A percentile compares a stretch with the other conserved stretches of the same genome.
phyloP scores from a whole-genome alignment of 1,139 yeast genomes.

The Maudiozyma humilis region DNA sequence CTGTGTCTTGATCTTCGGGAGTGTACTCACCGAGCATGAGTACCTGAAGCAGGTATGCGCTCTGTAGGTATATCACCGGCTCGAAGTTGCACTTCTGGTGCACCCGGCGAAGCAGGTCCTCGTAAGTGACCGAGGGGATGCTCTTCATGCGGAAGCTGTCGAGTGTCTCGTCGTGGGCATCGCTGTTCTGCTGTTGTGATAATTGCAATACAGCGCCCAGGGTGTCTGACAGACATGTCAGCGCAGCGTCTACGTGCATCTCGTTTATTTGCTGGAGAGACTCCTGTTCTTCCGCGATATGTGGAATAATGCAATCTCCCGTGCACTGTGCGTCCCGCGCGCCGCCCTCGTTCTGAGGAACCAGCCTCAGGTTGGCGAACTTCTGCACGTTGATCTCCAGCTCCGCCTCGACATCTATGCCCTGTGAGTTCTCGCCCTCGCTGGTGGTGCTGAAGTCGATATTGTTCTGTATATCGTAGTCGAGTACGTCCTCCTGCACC shows the following conservation, averaged over 20 bases:
- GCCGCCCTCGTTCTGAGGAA: slow-evolving; percentile 1
- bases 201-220: slow-evolving; percentile 6
- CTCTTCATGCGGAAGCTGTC: slow-evolving; percentile 23
- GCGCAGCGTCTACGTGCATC: slow-evolving; percentile 9
- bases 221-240: slow-evolving; percentile 10
- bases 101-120: slow-evolving; percentile 23
- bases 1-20: slow-evolving; percentile 6
- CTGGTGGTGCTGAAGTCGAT: neutral
- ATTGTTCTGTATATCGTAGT: slow-evolving; percentile 1
- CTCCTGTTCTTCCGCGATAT: neutral
- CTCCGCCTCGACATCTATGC: neutral
- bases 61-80: slow-evolving; percentile 23
- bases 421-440: neutral
- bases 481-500: neutral
- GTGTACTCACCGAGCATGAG: slow-evolving; percentile 31
- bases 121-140: slow-evolving; percentile 22
- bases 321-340: too few relatives aligned
- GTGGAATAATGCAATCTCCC: too few relatives aligned
- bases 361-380: neutral
- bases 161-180: neutral
- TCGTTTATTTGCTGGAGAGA: neutral
- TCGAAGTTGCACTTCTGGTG: slow-evolving; percentile 28
- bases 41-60: slow-evolving; percentile 27
- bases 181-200: neutral
- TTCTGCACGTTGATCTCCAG: slow-evolving; percentile 2